Evolutionary conservation across 345 rosid genomes (phyloP).

Genomic region (Hibiscus trionum): DNA sequence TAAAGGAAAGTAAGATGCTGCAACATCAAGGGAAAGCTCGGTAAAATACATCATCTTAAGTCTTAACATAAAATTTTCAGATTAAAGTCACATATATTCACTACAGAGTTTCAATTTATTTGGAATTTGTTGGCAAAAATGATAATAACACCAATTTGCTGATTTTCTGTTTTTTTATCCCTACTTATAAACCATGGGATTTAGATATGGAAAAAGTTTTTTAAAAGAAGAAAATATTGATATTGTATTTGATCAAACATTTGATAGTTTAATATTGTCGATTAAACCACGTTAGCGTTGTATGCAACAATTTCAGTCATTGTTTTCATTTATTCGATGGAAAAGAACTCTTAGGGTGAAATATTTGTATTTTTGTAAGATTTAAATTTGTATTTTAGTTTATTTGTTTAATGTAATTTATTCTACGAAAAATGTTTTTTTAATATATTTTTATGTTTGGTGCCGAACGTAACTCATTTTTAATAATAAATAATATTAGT

Average conservation of each 20-base stretch:
- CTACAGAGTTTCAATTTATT: background rate
- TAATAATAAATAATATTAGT: too few species aligned
- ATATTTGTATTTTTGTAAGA: too few species aligned
- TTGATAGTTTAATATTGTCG: background rate
- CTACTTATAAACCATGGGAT: conserved; percentile 4
- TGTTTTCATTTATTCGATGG: too few species aligned
- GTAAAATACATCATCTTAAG: conserved; percentile 14
- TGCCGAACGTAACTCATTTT: too few species aligned
- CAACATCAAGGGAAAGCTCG: conserved; percentile 30
- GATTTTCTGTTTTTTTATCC: background rate
- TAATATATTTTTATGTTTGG: too few species aligned
- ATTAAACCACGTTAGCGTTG: background rate
- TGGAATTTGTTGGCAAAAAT: conserved; percentile 16
- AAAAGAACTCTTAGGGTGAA: too few species aligned
- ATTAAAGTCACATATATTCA: background rate
- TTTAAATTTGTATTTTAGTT: too few species aligned
- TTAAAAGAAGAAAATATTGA: too few species aligned
- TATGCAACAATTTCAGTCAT: background rate
- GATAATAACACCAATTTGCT: background rate
- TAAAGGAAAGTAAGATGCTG: conserved; percentile 37
- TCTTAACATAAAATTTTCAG: background rate
- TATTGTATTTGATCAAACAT: background rate
- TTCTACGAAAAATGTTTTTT: too few species aligned
- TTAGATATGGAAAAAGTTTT: too few species aligned
- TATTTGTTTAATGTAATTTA: too few species aligned